phyloP scores from a whole-genome alignment of 129 eudicot genomes.

The Calendula officinalis region DNA sequence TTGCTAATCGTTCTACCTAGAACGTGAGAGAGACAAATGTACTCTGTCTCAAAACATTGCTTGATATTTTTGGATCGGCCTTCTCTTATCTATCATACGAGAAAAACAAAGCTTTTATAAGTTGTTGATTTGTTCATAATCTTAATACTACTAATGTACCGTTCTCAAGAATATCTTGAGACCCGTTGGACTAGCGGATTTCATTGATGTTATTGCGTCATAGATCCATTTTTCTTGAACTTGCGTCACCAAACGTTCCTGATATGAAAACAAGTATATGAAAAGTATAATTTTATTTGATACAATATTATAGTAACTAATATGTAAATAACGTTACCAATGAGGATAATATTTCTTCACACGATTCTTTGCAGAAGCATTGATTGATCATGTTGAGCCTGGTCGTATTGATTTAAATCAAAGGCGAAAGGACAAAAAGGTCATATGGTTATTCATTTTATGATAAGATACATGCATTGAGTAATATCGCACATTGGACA shows the following conservation, averaged over 20 bases:
- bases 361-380: constrained; percentile 32
- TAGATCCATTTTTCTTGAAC: constrained; percentile 44
- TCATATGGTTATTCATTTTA: too few relatives aligned
- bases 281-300: too few relatives aligned
- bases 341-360: constrained; percentile 40
- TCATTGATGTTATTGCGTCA: constrained; percentile 38
- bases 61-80: constrained; percentile 28
- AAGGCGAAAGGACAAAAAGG: too few relatives aligned
- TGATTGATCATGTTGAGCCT: constrained; percentile 38
- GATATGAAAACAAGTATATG: background rate
- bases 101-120: background rate
- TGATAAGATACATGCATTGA: too few relatives aligned
- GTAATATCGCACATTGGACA: too few relatives aligned
- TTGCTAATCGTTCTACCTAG: constrained; percentile 15
- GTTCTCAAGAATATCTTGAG: constrained; percentile 43
- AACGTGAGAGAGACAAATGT: constrained; percentile 22
- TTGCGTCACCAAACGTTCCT: constrained; percentile 30
- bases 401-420: background rate
- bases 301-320: too few relatives aligned
- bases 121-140: background rate
- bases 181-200: constrained; percentile 33
- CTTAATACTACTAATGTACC: constrained; percentile 19
- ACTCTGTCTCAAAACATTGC: constrained; percentile 30
- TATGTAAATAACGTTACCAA: constrained; percentile 19
- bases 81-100: constrained; percentile 28